phyloP scores from a whole-genome alignment of 306 rosid genomes.

The Styphnolobium japonicum region DNA sequence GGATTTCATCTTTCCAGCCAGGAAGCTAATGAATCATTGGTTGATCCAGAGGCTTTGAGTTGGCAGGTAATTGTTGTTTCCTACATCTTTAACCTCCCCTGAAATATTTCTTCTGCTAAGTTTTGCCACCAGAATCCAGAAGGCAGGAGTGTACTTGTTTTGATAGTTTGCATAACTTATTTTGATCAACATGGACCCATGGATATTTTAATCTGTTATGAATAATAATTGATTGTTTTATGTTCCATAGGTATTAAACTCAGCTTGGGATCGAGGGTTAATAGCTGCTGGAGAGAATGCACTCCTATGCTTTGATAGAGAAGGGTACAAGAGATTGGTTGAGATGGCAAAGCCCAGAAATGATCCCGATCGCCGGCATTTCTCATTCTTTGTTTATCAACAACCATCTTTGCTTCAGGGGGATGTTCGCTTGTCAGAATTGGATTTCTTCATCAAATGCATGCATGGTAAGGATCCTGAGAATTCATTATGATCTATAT shows the following conservation, averaged over 20 bases:
- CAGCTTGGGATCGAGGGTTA: slow-evolving; percentile 85
- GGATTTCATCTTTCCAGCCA: slow-evolving; percentile 63
- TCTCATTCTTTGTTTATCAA: slow-evolving; percentile 73
- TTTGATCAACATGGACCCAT: neutral
- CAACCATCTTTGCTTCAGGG: slow-evolving; percentile 77
- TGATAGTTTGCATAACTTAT: slow-evolving; percentile 14
- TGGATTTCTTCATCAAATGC: slow-evolving; percentile 81
- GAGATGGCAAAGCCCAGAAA: slow-evolving; percentile 86
- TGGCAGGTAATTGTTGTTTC: slow-evolving; percentile 72
- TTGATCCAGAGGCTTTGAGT: slow-evolving; percentile 88
- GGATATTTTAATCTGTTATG: slow-evolving; percentile 11
- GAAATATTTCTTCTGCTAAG: slow-evolving; percentile 11
- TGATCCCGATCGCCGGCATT: slow-evolving; percentile 85
- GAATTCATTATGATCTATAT: slow-evolving; percentile 5
- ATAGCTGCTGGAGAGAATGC: slow-evolving; percentile 84
- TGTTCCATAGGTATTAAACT: slow-evolving; percentile 63
- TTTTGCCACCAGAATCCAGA: slow-evolving; percentile 4
- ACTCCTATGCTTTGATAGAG: slow-evolving; percentile 71
- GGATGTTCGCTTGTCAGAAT: slow-evolving; percentile 65
- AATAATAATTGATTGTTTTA: neutral
- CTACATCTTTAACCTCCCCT: neutral
- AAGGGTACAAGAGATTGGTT: slow-evolving; percentile 68
- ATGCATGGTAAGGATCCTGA: slow-evolving; percentile 81
- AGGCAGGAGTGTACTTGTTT: neutral
- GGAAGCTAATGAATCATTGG: slow-evolving; percentile 66